phyloP scores from a whole-genome alignment of 2,329 filamentous ascomycete genomes.

The Scytalidium sp. region DNA sequence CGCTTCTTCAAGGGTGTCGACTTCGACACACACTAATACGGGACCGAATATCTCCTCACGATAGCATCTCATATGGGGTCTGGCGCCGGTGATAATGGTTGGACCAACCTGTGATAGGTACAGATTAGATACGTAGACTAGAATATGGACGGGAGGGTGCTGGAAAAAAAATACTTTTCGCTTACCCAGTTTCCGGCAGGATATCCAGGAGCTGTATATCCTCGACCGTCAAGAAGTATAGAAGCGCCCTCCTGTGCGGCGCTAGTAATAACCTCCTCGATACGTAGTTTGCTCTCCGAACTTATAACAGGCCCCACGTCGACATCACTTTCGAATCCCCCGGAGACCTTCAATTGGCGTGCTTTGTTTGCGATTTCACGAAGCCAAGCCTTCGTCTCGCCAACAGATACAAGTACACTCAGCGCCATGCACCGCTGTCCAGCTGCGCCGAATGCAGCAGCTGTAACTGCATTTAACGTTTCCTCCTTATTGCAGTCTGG shows the following conservation, averaged over 20 bases:
- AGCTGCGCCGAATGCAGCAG: conserved; percentile 79
- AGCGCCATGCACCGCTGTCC: conserved; percentile 82
- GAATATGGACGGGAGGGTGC: no score
- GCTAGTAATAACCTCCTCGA: conserved; percentile 70
- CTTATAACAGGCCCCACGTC: conserved; percentile 78
- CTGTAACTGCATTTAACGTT: conserved; percentile 74
- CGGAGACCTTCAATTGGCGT: conserved; percentile 67
- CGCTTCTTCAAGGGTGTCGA: conserved; percentile 69
- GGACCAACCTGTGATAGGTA: conserved; percentile 51
- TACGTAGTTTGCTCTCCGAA: conserved; percentile 70
- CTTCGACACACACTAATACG: conserved; percentile 71
- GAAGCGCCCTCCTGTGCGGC: conserved; percentile 76
- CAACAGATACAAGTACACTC: conserved; percentile 74
- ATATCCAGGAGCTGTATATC: conserved; percentile 69
- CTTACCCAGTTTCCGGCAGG: conserved; percentile 75
- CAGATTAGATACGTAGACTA: no score
- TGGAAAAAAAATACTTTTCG: no score
- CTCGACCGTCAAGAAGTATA: conserved; percentile 72
- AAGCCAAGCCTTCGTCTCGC: conserved; percentile 79
- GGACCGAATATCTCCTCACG: conserved; percentile 79
- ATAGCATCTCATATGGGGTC: conserved; percentile 75
- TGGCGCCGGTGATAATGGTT: conserved; percentile 76
- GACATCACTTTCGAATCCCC: conserved; percentile 72
- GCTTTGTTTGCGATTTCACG: conserved; percentile 71
- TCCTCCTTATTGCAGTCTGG: conserved; percentile 87